Conservation (phyloP, 2,329 filamentous ascomycete species). For the Penicillium sp. region DNA sequence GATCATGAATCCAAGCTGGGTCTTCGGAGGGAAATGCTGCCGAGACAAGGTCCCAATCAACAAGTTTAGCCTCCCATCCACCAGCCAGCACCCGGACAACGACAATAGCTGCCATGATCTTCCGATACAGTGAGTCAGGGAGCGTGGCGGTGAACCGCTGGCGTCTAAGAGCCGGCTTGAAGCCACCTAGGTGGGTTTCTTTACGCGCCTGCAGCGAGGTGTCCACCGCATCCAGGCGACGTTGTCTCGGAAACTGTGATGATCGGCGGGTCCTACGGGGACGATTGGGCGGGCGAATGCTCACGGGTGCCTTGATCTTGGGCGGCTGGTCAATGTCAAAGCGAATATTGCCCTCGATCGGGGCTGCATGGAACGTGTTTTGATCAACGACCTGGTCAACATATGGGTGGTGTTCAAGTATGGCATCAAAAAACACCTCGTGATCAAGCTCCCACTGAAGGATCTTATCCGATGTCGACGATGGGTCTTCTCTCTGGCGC, state of each 20-base stretch:
- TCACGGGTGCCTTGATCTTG: background rate
- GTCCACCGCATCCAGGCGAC: conserved; percentile 27
- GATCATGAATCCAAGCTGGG: conserved; percentile 33
- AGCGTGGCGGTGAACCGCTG: conserved; percentile 21
- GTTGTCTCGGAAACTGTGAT: conserved; percentile 11
- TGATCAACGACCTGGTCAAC: conserved; percentile 36
- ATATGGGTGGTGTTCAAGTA: conserved; percentile 25
- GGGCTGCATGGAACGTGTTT: conserved; percentile 27
- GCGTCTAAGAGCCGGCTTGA: conserved; percentile 5
- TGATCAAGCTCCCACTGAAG: conserved; percentile 37
- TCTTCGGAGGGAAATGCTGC: conserved; percentile 40
- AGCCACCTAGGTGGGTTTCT: background rate
- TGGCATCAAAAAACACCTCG: conserved; percentile 25
- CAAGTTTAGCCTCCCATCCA: conserved; percentile 37
- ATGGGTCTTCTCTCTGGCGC: conserved; percentile 10
- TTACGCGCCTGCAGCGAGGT: conserved; percentile 2
- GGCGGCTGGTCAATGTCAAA: conserved; percentile 28
- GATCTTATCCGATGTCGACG: conserved; percentile 27
- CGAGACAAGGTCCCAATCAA: conserved; percentile 45
- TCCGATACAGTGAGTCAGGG: conserved; percentile 28
- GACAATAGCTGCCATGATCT: conserved; percentile 41
- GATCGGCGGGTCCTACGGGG: background rate
- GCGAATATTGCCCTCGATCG: conserved; percentile 30
- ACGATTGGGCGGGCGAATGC: conserved; percentile 1
- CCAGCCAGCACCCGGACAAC: conserved; percentile 44